These are phyloP conservation scores for Rosa rugosa DNA, from an alignment of 306 rosid genomes.

Conservation along the genomic window DNA sequence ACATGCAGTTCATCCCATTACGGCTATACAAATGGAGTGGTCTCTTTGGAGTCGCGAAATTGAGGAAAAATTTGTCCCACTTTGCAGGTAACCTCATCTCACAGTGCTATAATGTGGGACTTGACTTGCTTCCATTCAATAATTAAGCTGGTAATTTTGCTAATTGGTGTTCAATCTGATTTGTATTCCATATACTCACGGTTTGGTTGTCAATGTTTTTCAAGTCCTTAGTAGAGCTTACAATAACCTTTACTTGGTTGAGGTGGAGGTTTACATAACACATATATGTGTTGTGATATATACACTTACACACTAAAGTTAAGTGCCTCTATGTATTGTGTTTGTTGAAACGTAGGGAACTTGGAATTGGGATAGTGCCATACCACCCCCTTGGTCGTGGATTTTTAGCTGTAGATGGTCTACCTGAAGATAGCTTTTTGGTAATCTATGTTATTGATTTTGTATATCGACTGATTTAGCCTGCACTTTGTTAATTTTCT, in stretches of 20 bases:
- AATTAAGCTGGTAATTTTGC: too few species aligned
- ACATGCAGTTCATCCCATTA: conserved; percentile 10
- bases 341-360: conserved; percentile 11
- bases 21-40: conserved; percentile 80
- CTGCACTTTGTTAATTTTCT: not conserved
- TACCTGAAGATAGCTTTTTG: conserved; percentile 15
- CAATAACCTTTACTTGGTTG: too few species aligned
- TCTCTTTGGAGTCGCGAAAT: conserved; percentile 77
- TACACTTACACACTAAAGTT: too few species aligned
- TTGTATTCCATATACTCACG: not conserved
- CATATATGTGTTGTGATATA: too few species aligned
- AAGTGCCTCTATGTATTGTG: not conserved
- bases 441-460: not conserved
- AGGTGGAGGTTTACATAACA: not conserved
- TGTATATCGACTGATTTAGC: not conserved
- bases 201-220: not conserved
- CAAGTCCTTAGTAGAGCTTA: not conserved
- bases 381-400: conserved; percentile 32
- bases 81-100: conserved; percentile 38
- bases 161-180: too few species aligned
- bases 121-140: too few species aligned
- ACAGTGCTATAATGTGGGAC: not conserved
- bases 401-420: conserved; percentile 24
- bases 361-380: not conserved
- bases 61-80: conserved; percentile 63